A percentile compares a stretch with the other conserved stretches of the same genome.
phyloP scores from a whole-genome alignment of 768 basidiomycete genomes.

The Suillus subaureus region DNA sequence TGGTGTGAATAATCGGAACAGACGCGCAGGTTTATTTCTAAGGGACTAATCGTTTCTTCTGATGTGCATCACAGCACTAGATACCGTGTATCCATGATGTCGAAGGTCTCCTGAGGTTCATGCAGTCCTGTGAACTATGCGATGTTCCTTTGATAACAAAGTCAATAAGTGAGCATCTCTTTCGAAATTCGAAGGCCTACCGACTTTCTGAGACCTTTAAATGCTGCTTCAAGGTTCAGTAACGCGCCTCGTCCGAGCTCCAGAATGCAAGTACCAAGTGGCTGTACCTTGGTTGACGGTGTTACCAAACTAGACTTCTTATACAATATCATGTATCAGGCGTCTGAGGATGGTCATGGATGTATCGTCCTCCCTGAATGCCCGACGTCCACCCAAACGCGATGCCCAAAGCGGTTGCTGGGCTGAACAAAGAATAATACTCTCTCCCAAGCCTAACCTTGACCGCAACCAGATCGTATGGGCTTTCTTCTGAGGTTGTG shows the following conservation, averaged over 20 bases:
- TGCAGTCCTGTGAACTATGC: neutral
- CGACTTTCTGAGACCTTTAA: neutral
- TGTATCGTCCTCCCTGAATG: slow-evolving; percentile 1
- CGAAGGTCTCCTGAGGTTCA: neutral
- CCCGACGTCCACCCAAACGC: slow-evolving; percentile 6
- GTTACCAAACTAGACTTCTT: neutral
- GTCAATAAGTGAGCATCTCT: neutral
- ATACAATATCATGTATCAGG: neutral
- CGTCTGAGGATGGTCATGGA: neutral
- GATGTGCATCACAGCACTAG: neutral
- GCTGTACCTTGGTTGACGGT: neutral
- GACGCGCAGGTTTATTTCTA: neutral
- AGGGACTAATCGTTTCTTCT: neutral
- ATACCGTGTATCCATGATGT: no score
- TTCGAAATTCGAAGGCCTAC: no score
- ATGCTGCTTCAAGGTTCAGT: neutral
- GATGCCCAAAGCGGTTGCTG: neutral
- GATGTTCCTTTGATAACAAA: neutral
- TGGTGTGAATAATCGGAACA: neutral
- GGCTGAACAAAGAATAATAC: slow-evolving; percentile 7
- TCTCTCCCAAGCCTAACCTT: slow-evolving; percentile 5
- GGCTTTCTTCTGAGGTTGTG: slow-evolving; percentile 1
- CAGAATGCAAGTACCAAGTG: neutral
- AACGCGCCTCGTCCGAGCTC: slow-evolving; percentile 3
- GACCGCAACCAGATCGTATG: slow-evolving; percentile 3